Evolutionary conservation across 352 stramenopile species (phyloP).

Genomic region (Phytopythium kandeliae): DNA sequence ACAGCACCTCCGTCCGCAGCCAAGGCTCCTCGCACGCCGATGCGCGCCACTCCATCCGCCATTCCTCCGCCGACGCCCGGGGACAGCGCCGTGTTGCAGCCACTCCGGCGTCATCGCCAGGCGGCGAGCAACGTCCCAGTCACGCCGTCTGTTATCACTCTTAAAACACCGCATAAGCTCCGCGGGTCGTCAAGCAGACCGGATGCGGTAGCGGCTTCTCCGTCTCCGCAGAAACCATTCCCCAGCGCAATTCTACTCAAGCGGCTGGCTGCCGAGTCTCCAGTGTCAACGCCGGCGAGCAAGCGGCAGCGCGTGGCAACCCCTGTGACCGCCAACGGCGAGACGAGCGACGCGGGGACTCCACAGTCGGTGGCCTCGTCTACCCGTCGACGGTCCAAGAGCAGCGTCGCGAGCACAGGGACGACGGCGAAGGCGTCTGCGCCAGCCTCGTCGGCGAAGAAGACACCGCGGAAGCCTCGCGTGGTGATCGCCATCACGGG

Average conservation of each 20-base stretch:
- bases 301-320: constrained; percentile 1
- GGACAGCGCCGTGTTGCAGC: neutral
- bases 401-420: neutral
- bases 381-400: constrained; percentile 1
- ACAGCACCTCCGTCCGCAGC: neutral
- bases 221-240: constrained; percentile 1
- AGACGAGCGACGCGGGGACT: neutral
- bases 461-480: constrained; percentile 22
- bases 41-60: neutral
- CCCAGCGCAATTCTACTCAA: constrained; percentile 1
- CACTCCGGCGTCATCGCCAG: neutral
- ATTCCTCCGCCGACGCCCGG: neutral
- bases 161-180: constrained; percentile 1
- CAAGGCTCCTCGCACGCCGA: neutral
- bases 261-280: neutral
- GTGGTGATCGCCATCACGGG: constrained; percentile 75
- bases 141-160: constrained; percentile 3
- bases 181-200: neutral
- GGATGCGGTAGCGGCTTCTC: neutral
- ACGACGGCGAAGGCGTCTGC: neutral
- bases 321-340: neutral
- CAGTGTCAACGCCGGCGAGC: neutral
- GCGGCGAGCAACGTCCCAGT: neutral
- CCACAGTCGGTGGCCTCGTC: constrained; percentile 1
- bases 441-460: constrained; percentile 13